A percentile compares a stretch with the other conserved stretches of the same genome.
These are phyloP conservation scores for Microdochium nivale DNA, from an alignment of 2,329 filamentous ascomycete species.

Conservation along the genomic window DNA sequence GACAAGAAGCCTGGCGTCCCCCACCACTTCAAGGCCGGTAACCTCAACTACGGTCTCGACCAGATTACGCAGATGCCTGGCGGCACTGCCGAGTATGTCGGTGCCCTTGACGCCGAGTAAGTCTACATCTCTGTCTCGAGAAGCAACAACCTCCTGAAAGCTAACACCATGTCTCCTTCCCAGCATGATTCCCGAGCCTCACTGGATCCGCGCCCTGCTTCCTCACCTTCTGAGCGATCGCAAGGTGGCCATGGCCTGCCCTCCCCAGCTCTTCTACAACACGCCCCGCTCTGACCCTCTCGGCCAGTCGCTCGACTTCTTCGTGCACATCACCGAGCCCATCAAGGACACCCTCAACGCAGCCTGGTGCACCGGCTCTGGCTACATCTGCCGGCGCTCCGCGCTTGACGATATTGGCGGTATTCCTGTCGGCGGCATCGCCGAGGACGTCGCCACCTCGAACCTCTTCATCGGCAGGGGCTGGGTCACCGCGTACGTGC, in stretches of 20 bases:
- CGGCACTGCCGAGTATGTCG: conserved; percentile 48
- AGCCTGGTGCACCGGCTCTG: conserved; percentile 58
- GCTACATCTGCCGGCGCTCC: conserved; percentile 49
- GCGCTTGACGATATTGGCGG: conserved; percentile 54
- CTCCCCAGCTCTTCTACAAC: conserved; percentile 56
- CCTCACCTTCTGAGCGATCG: conserved; percentile 50
- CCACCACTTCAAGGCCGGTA: conserved; percentile 56
- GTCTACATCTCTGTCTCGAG: conserved; percentile 3
- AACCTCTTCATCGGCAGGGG: conserved; percentile 49
- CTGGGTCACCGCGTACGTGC: conserved; percentile 53
- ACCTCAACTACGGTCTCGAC: conserved; percentile 52
- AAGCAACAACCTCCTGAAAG: too few relatives aligned
- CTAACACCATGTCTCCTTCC: conserved; percentile 5
- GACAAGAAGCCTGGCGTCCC: conserved; percentile 37
- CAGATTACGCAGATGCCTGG: conserved; percentile 40
- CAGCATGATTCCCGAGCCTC: conserved; percentile 43
- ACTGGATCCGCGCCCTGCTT: conserved; percentile 51
- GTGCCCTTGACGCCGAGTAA: conserved; percentile 55
- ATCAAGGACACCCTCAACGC: conserved; percentile 40
- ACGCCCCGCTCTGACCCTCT: conserved; percentile 49
- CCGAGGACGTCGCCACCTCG: conserved; percentile 53
- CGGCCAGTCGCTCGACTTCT: conserved; percentile 47
- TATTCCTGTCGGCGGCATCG: conserved; percentile 49
- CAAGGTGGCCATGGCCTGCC: conserved; percentile 50
- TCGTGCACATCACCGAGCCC: conserved; percentile 44